Base-by-base conservation (phyloP, 192 early-diverging fungal genomes). In the Rhizophagus clarus region DNA sequence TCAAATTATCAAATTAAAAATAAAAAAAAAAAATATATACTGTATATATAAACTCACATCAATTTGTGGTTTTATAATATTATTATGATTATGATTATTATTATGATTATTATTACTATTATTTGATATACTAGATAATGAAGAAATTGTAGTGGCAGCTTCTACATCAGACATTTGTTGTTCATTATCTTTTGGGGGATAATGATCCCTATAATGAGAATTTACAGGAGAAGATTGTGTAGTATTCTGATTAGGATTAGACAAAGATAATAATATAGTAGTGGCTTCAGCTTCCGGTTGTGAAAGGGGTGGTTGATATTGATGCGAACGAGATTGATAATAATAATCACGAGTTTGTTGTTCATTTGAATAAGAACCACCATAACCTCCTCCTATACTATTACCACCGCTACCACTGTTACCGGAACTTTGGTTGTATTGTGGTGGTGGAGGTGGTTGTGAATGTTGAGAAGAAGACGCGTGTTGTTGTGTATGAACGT, bases 141-240 rank as follows among this genome's bases (percentile, higher is more conserved):
- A 70, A 70, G 68, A 70, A 40, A 70, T 49, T 11, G 40, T 51
- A 11, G 71, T 17, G 20, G 71, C 71, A 7, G 42, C 12, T 28
- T 72, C 71, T 28, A 72, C 71, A 28, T 72, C 71, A 17, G 71
- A 72, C 28, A 72, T 72, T 1, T 47, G 40, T 40, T 70, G 68
- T 10, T 22, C 32, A 70, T 42, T 70, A 70, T 70, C 68, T 40
- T 70, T 70, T 10, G 20, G 40, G 22, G 31, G 11, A 9, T 70
- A 70, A 70, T 70, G 37, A 70, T 70, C 68, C n/a, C 68, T 70
- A 42, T 34, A 32, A 69, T 31, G 20, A 34, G 67, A 22, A 69
- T 34, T 69, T 22, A 28, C 12, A 3, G 68, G 20, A 40, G 69
- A 10, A 45, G 71, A 5, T 17, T 24, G 45, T 56, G n/a, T 49